Evolutionary conservation across 352 stramenopile genomes (phyloP), one percentile per base, ranked within the genome.

Genomic region (Phytophthora multivora): DNA sequence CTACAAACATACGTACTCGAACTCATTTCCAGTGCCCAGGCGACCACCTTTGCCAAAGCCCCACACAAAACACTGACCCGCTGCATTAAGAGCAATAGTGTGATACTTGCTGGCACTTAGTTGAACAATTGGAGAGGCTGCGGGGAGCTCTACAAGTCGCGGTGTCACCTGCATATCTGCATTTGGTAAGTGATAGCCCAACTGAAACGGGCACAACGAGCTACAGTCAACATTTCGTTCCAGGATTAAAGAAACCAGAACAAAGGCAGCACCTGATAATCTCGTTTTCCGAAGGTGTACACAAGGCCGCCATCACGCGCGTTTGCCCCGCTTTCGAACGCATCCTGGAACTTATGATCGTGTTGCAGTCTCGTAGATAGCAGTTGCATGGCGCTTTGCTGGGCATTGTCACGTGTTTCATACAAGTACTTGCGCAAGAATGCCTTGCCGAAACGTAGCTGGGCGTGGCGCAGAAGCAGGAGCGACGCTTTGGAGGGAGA

Each of bases 251-350:
- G 4, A 51, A 35, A 23, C 19, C 41, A 35, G 10, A 18, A 7
- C 19, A 7, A 8, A 15, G 38, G 8, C 12, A 30, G 28, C 52
- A 93, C 84, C 81, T 91, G 86, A 38, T 91, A 95, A 51, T 95
- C 86, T 36, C 81, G 77, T 71, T 93, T 95, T 52, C 86, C 86
- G 41, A 93, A 95, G 8, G 83, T 95, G 64, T 90, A 95, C 15
- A 95, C 79, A 46, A 86, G 70, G 0, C 83, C 85, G 7, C 68
- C 69, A 10, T 43, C 54, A 42, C 33, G 15, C 8, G 26, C 15
- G 13, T 56, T 19, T 12, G 45, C 39, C 10, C 61, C 26, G 31
- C 61, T 50, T 23, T 59, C 49, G 16, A 66, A 41, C 16, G 49
- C 31, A 56, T 66, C 39, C 10, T 42, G 31, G 16, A 58, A 35